Conservation (phyloP, 2,329 filamentous ascomycete species). For the Colletotrichum agaves region DNA sequence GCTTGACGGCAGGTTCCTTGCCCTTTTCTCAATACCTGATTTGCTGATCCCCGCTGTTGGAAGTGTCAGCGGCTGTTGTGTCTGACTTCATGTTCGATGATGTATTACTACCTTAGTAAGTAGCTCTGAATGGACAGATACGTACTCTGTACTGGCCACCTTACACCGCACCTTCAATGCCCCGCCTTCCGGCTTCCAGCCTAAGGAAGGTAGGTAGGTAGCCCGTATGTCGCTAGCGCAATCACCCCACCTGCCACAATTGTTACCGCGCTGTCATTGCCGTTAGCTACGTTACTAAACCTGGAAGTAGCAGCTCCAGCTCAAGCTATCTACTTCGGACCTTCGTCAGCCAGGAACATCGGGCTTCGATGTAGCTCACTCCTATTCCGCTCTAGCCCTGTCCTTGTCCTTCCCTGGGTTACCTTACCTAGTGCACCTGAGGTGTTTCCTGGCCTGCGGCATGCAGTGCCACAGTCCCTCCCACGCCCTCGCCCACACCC, state of each 20-base stretch:
- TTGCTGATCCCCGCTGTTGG: background rate
- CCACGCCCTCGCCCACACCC: background rate
- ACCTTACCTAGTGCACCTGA: background rate
- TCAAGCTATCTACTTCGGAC: background rate
- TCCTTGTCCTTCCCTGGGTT: background rate
- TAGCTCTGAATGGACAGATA: background rate
- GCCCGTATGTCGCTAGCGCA: constrained; percentile 8
- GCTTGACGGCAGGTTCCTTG: background rate
- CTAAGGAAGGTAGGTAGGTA: no score
- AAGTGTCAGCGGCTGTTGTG: no score
- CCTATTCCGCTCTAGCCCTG: constrained; percentile 12
- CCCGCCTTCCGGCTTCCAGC: constrained; percentile 25
- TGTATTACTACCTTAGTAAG: background rate
- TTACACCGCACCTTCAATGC: constrained; percentile 24
- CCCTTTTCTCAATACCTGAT: background rate
- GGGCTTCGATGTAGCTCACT: no score
- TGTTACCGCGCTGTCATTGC: background rate
- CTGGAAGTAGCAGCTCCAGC: no score
- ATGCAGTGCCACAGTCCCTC: constrained; percentile 11
- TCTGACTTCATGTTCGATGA: constrained; percentile 1
- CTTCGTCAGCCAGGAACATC: background rate
- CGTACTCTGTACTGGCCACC: background rate
- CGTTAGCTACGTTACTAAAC: no score
- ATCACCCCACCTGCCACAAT: constrained; percentile 9
- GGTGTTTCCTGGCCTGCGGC: constrained; percentile 6